Base-by-base conservation (phyloP, 192 early-diverging fungal genomes). In the Coemansia pectinata region DNA sequence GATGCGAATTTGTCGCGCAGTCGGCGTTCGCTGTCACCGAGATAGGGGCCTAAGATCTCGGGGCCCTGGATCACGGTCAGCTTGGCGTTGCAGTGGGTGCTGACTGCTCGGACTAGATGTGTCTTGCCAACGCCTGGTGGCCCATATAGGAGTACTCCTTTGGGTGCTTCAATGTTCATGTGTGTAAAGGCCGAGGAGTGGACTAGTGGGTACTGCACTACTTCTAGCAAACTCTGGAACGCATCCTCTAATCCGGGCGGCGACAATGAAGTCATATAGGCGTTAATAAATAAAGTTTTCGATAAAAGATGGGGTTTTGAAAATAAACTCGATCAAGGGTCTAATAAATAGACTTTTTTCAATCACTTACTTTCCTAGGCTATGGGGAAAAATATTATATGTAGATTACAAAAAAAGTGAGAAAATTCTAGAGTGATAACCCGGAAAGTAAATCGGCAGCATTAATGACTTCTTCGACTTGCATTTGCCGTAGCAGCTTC, bases 121-220 rank as follows among this genome's bases (percentile, higher is more conserved):
- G 97, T 99, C 66, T 99, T 99, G 21, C 97, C 97, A 2, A 96
- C 93, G 27, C 97, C 97, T 0, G 97, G 95, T 9, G 95, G 94
- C 1, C 97, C 97, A 71, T 96, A 91, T 0, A 99, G 73, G 9
- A 99, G 82, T 9, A 97, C 89, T 23, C 93, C 91, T 73, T 92
- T 92, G 15, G 95, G 96, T 53, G 88, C 90, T 42, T 96, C 92
- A 29, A 96, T 88, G 40, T 86, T 79, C 5, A 98, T 71, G 52
- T 76, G 76, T 52, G 71, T 53, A 42, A 95, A 88, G 41, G 89
- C 71, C 14, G 86, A 71, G 1, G 85, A 73, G 70, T 94, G 90
- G 21, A 87, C 45, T 10, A 95, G 76, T 0, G 95, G 95, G 61
- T 91, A 91, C 42, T 87, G 87, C 5, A 96, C 84, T 0, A 96